Percentiles rank a stretch among this genome's conserved stretches.
Conservation (phyloP, 805 yeast species). For the Maudiozyma turicensis region DNA sequence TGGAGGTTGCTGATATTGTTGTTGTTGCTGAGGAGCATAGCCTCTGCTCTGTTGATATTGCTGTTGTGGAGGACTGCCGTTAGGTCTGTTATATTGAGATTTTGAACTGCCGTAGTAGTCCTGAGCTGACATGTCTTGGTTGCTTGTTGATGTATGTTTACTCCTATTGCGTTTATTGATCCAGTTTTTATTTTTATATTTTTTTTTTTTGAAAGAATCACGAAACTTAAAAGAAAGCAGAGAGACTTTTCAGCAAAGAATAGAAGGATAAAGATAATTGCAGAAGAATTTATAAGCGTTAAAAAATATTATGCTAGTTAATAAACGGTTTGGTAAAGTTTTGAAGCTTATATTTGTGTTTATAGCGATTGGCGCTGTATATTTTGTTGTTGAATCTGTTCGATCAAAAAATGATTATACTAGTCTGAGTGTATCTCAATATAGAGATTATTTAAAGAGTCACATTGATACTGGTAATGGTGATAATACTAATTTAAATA, state of each 20-base stretch:
- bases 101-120: conserved; percentile 17
- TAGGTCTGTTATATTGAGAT: not conserved
- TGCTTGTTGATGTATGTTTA: not conserved
- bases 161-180: too few relatives aligned
- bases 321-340: not conserved
- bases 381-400: not conserved
- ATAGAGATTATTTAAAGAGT: not conserved
- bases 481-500: not conserved
- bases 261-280: not conserved
- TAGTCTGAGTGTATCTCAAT: not conserved
- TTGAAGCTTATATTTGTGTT: not conserved
- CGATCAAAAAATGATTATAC: not conserved
- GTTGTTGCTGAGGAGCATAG: conserved; percentile 27
- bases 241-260: too few relatives aligned
- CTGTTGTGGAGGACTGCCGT: conserved; percentile 5
- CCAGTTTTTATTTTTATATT: too few relatives aligned
- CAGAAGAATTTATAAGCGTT: not conserved
- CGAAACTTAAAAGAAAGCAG: too few relatives aligned
- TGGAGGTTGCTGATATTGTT: conserved; percentile 31
- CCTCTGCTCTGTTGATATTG: conserved; percentile 7
- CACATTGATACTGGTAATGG: not conserved
- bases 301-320: not conserved
- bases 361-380: not conserved
- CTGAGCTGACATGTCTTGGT: conserved; percentile 18
- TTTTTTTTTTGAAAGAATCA: too few relatives aligned